Conservation (phyloP, 805 yeast genomes). For the Myxozyma sirexii region DNA sequence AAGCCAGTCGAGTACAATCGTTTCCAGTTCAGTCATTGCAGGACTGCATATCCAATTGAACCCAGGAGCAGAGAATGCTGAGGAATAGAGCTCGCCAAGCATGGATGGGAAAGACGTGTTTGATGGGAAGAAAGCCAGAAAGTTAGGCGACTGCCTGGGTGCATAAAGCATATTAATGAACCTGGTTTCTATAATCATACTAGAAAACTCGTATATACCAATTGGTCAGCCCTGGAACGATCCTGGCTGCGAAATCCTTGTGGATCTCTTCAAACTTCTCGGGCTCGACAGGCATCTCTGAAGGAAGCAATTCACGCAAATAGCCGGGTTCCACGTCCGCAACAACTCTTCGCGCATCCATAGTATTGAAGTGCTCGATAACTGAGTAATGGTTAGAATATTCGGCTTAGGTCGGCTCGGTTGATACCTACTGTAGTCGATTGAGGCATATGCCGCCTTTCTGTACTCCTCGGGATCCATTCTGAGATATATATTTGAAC, state of each 20-base stretch:
- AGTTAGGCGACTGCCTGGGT: conserved; percentile 35
- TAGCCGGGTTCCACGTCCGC: conserved; percentile 36
- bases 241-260: conserved; percentile 28
- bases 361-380: conserved; percentile 29
- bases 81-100: conserved; percentile 36
- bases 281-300: conserved; percentile 31
- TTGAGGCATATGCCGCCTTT: conserved; percentile 35
- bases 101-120: conserved; percentile 35
- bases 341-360: conserved; percentile 23
- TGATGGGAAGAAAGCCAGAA: conserved; percentile 37
- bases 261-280: conserved; percentile 34
- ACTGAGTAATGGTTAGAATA: conserved; percentile 8
- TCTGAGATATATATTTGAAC: background rate
- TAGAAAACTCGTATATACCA: no score
- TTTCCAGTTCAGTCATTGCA: conserved; percentile 37
- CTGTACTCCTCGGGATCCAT: conserved; percentile 36
- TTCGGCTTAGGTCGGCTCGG: background rate
- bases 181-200: no score
- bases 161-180: background rate
- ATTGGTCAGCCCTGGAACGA: conserved; percentile 36
- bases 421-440: conserved; percentile 31
- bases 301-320: conserved; percentile 29
- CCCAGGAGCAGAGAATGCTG: conserved; percentile 38
- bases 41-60: conserved; percentile 38
- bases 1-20: conserved; percentile 38